Percentiles rank a stretch among this genome's conserved stretches.
These are phyloP conservation scores for Plasmopara halstedii DNA, from an alignment of 352 stramenopile genomes.

Conservation along the genomic window DNA sequence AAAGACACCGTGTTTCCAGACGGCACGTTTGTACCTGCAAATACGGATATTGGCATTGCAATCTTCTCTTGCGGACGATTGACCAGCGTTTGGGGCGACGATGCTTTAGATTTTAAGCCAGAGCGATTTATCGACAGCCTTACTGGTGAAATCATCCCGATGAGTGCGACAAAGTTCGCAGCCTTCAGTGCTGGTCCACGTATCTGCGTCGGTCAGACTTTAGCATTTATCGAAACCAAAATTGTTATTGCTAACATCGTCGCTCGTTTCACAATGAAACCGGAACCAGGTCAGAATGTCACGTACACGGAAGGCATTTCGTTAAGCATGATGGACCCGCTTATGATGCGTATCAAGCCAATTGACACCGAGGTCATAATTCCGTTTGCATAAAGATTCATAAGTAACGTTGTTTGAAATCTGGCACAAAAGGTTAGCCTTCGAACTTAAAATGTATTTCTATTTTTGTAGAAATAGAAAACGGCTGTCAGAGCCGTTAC, in stretches of 20 bases:
- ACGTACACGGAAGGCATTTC: neutral
- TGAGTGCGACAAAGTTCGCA: neutral
- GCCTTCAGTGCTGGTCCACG: neutral
- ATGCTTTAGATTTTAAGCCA: neutral
- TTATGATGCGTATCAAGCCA: constrained; percentile 6
- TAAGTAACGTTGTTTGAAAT: too few species aligned
- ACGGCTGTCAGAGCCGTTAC: too few species aligned
- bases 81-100: neutral
- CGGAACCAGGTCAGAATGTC: neutral
- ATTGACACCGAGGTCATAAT: too few species aligned
- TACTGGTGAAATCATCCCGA: neutral
- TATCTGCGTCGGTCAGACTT: neutral
- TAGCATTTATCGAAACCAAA: neutral
- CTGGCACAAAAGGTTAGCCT: too few species aligned
- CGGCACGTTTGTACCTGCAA: neutral
- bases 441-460: too few species aligned
- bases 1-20: neutral
- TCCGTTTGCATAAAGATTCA: too few species aligned
- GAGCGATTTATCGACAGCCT: neutral
- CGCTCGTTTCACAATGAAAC: neutral
- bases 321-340: constrained; percentile 2
- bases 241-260: neutral
- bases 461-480: too few species aligned
- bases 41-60: neutral
- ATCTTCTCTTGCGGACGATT: neutral